phyloP scores from a whole-genome alignment of 2,329 filamentous ascomycete species.

The Pseudocercospora macadamiae region DNA sequence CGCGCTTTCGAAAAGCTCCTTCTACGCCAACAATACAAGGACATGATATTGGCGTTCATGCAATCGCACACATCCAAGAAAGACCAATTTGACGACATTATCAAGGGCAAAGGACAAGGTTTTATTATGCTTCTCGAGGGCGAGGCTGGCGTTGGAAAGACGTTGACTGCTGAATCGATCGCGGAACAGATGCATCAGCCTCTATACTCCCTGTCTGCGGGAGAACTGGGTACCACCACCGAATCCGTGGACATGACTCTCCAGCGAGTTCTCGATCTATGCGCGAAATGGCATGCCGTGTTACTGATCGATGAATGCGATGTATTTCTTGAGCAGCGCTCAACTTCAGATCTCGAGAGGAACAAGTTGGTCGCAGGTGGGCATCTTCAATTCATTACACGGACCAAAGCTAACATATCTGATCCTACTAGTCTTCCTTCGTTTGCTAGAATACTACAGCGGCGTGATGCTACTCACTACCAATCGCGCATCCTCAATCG shows the following conservation, averaged over 20 bases:
- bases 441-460: slow-evolving; percentile 42
- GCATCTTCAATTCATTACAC: neutral
- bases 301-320: slow-evolving; percentile 64
- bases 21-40: slow-evolving; percentile 19
- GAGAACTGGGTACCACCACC: slow-evolving; percentile 22
- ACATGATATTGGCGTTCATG: slow-evolving; percentile 22
- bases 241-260: slow-evolving; percentile 22
- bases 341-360: slow-evolving; percentile 28
- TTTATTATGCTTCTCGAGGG: slow-evolving; percentile 43
- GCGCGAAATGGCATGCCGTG: slow-evolving; percentile 56
- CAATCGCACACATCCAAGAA: slow-evolving; percentile 11
- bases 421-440: slow-evolving; percentile 38
- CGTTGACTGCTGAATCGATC: slow-evolving; percentile 32
- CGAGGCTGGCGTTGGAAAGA: slow-evolving; percentile 42
- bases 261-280: slow-evolving; percentile 45
- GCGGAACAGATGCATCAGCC: slow-evolving; percentile 43
- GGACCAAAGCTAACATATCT: neutral
- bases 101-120: slow-evolving; percentile 34
- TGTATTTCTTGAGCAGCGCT: slow-evolving; percentile 60
- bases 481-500: slow-evolving; percentile 41
- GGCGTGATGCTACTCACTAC: slow-evolving; percentile 40
- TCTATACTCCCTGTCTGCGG: slow-evolving; percentile 40
- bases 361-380: slow-evolving; percentile 45
- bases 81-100: slow-evolving; percentile 10
- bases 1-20: slow-evolving; percentile 2